These are phyloP conservation scores for Dactylellina cionopaga DNA, from an alignment of 2,329 filamentous ascomycete genomes.

Conservation along the genomic window DNA sequence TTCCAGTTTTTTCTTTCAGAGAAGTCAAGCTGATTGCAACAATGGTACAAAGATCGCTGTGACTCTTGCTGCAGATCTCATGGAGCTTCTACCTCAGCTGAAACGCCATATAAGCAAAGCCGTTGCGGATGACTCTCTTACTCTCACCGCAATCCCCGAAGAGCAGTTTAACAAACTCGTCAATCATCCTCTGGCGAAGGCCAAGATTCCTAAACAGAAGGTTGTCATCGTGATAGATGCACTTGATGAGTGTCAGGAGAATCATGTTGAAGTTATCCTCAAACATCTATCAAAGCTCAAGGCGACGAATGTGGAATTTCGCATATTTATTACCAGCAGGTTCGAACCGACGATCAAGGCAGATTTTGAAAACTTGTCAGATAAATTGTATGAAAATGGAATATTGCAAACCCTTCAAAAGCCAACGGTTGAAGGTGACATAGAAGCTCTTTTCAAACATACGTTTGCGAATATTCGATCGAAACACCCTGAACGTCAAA, in stretches of 20 bases:
- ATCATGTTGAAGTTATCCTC: slow-evolving; percentile 53
- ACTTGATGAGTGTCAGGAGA: slow-evolving; percentile 57
- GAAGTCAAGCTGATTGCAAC: background rate
- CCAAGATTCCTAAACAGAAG: background rate
- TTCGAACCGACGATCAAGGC: slow-evolving; percentile 53
- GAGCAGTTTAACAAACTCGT: slow-evolving; percentile 9
- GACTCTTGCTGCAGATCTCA: slow-evolving; percentile 1
- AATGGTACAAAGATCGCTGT: slow-evolving; percentile 10
- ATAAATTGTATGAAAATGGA: slow-evolving; percentile 25
- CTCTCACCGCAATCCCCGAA: background rate
- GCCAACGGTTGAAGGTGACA: slow-evolving; percentile 3
- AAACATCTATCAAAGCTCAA: slow-evolving; percentile 34
- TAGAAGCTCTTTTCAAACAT: background rate
- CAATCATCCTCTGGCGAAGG: background rate
- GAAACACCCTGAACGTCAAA: no score
- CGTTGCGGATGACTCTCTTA: background rate
- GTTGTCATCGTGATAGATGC: slow-evolving; percentile 58
- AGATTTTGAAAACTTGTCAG: slow-evolving; percentile 47
- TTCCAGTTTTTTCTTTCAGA: slow-evolving; percentile 51
- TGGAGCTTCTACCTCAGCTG: background rate
- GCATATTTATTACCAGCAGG: slow-evolving; percentile 55
- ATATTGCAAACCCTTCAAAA: slow-evolving; percentile 13
- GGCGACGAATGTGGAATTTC: slow-evolving; percentile 24
- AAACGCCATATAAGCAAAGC: background rate
- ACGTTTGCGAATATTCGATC: slow-evolving; percentile 26